Base-by-base conservation (phyloP, 1,139 yeast species). In the Kurtzmaniella natalensis region DNA sequence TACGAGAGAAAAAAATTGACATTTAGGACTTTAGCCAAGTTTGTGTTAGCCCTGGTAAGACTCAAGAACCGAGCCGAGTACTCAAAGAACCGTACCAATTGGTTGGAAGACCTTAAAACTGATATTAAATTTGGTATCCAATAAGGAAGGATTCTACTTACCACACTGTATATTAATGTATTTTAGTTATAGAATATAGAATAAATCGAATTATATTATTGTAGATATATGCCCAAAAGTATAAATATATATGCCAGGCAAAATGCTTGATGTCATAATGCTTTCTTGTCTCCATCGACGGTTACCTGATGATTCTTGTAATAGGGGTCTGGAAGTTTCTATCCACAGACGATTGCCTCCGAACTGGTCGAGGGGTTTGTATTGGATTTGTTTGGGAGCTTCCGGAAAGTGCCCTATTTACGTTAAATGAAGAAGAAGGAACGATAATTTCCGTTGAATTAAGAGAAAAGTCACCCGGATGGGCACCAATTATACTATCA, bases 41-140 rank as follows among this genome's bases (percentile, higher is more conserved):
- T 71, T 41, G 85, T 80, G 5, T 54, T 81, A 40, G 82, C 85
- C 1, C 59, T 66, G 24, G 71, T 80, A 6, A 58, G 79, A 36
- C 61, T 81, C 18, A 67, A 60, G 43, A 68, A 61, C 29, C 52
- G 78, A 37, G 43, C 46, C 5, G 53, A 58, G 33, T 55, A 48
- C 38, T 50, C 61, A 3, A 51, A 51, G 27, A 46, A 40, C 31
- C 50, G 70, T 26, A 19, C 36, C 17, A 54, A 48, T 37, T 42
- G 63, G 28, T 36, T 42, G 18, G 61, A 26, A 18, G 29, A 56
- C 32, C 46, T 64, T 34, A 55, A 55, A 32, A 37, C 46, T 25
- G 62, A 57, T n/a, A 57, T 59, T 19, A 63, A 56, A 38, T 43
- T 41, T 11, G 26, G 26, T 23, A 11, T 23, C 16, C 14, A 23